phyloP scores from a whole-genome alignment of 179 eudicot species.

The Pouteria campechiana region DNA sequence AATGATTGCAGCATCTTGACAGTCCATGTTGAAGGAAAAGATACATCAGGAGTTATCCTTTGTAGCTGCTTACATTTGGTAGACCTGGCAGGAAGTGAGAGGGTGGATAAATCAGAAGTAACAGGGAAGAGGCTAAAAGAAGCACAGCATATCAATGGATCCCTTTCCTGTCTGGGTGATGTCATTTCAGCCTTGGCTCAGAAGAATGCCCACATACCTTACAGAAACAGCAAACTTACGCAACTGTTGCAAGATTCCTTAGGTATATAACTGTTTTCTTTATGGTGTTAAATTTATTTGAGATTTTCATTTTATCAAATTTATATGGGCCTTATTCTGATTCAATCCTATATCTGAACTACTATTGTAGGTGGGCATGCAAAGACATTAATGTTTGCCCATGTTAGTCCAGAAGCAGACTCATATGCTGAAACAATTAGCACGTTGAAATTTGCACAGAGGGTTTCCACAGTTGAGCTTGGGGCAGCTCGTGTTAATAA shows the following conservation, averaged over 20 bases:
- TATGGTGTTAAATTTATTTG: not conserved
- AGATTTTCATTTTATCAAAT: not conserved
- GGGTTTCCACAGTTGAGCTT: conserved; percentile 73
- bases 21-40: conserved; percentile 67
- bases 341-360: not conserved
- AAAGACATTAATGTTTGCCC: conserved; percentile 81
- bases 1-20: conserved; percentile 46
- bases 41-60: conserved; percentile 48
- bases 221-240: conserved; percentile 81
- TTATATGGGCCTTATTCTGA: not conserved
- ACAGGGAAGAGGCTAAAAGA: conserved; percentile 38
- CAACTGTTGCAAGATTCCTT: conserved; percentile 71
- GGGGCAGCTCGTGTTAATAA: conserved; percentile 62
- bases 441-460: conserved; percentile 77
- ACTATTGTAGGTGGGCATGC: conserved; percentile 53
- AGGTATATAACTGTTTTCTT: conserved; percentile 28
- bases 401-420: conserved; percentile 78
- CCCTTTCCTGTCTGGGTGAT: conserved; percentile 77
- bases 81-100: conserved; percentile 77
- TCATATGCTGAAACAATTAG: conserved; percentile 54
- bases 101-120: conserved; percentile 41
- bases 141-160: conserved; percentile 49
- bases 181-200: conserved; percentile 80
- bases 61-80: conserved; percentile 77
- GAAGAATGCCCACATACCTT: conserved; percentile 58